These are phyloP conservation scores for Colletotrichum tropicale DNA, from an alignment of 2,329 filamentous ascomycete species.

Conservation along the genomic window DNA sequence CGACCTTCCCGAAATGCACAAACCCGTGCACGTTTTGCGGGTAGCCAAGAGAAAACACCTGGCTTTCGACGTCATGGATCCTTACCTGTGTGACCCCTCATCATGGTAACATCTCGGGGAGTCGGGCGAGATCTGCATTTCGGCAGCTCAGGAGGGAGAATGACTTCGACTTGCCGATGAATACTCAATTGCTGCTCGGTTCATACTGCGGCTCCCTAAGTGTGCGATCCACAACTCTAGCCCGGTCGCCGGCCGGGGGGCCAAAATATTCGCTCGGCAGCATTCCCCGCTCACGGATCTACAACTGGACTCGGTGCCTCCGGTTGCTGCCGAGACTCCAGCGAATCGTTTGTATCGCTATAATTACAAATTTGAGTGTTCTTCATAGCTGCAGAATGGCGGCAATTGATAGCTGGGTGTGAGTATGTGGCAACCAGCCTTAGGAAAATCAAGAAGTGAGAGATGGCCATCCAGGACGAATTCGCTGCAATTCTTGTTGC, in stretches of 20 bases:
- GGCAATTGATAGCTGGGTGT: fast-evolving
- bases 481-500: background rate
- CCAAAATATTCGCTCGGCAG: background rate
- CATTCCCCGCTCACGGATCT: background rate
- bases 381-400: background rate
- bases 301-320: background rate
- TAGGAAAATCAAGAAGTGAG: background rate
- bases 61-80: background rate
- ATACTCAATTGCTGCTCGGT: background rate
- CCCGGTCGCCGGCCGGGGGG: background rate
- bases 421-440: background rate
- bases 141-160: background rate
- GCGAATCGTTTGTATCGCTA: background rate
- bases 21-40: background rate
- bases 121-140: background rate
- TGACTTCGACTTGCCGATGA: background rate
- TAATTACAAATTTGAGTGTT: fast-evolving
- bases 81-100: background rate
- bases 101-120: background rate
- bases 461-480: background rate
- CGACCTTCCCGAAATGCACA: conserved; percentile 12
- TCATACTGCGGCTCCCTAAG: background rate
- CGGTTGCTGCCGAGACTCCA: background rate
- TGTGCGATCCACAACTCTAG: background rate
- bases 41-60: background rate